Percentiles rank a stretch among this genome's conserved stretches.
Conservation (phyloP, 805 yeast species). For the Wickerhamiella dianesei region DNA sequence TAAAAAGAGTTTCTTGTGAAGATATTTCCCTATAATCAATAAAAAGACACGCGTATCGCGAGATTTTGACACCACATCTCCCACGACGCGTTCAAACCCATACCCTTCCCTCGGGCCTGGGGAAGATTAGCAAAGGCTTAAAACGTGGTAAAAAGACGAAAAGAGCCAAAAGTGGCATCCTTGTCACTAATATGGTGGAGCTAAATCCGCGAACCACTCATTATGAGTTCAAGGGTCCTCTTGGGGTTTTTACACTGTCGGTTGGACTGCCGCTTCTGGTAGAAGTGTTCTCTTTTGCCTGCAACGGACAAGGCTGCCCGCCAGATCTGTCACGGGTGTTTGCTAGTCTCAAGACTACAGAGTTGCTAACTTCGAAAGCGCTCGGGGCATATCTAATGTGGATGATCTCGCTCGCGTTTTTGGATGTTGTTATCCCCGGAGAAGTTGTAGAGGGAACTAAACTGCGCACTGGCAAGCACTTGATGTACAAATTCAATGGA, state of each 20-base stretch:
- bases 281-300: constrained; percentile 42
- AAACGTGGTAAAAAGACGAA: too few relatives aligned
- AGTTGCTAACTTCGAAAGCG: constrained; percentile 25
- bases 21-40: too few relatives aligned
- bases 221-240: constrained; percentile 63
- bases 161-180: too few relatives aligned
- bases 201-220: constrained; percentile 58
- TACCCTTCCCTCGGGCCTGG: too few relatives aligned
- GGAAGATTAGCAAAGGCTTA: background rate
- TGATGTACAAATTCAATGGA: constrained; percentile 77
- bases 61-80: too few relatives aligned
- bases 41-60: too few relatives aligned
- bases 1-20: too few relatives aligned
- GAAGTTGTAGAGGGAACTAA: constrained; percentile 46
- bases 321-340: constrained; percentile 12
- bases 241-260: constrained; percentile 59
- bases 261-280: constrained; percentile 54
- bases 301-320: constrained; percentile 38
- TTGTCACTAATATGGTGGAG: background rate
- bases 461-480: constrained; percentile 60
- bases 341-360: constrained; percentile 9
- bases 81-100: too few relatives aligned
- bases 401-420: constrained; percentile 50
- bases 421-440: constrained; percentile 62
- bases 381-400: constrained; percentile 60